phyloP scores from a whole-genome alignment of 2,329 filamentous ascomycete species.

The Didymella pinodella region DNA sequence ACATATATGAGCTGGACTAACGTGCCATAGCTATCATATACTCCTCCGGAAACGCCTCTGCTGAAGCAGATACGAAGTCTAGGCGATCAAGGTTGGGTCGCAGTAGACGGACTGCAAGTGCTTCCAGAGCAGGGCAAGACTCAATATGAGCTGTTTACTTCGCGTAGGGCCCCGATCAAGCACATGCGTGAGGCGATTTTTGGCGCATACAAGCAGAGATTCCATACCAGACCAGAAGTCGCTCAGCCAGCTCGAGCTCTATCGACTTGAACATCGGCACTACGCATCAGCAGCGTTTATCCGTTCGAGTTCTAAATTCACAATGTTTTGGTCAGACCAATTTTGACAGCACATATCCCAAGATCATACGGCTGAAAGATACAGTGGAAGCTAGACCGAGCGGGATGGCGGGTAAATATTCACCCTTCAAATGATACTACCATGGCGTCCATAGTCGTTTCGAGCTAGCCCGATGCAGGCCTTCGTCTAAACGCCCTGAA shows the following conservation, averaged over 20 bases:
- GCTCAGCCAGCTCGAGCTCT: background rate
- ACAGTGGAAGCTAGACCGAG: background rate
- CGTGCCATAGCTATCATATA: background rate
- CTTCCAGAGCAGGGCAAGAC: slow-evolving; percentile 4
- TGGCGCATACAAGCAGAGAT: background rate
- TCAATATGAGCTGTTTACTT: slow-evolving; percentile 5
- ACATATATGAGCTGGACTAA: background rate
- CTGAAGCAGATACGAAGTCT: background rate
- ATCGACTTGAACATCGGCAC: background rate
- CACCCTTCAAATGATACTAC: background rate
- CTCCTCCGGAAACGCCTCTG: background rate
- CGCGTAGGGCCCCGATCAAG: slow-evolving; percentile 2
- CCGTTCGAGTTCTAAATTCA: background rate
- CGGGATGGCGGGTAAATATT: background rate
- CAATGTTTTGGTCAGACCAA: background rate
- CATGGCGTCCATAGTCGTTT: background rate
- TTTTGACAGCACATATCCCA: background rate
- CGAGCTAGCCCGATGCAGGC: background rate
- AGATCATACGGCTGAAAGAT: background rate
- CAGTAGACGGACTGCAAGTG: slow-evolving; percentile 9
- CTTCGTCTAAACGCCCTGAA: background rate
- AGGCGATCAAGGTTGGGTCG: background rate
- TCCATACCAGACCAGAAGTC: background rate
- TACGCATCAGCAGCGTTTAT: background rate
- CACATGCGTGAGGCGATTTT: background rate